phyloP scores from a whole-genome alignment of 352 stramenopile genomes.

The Globisporangium uncinulatum region DNA sequence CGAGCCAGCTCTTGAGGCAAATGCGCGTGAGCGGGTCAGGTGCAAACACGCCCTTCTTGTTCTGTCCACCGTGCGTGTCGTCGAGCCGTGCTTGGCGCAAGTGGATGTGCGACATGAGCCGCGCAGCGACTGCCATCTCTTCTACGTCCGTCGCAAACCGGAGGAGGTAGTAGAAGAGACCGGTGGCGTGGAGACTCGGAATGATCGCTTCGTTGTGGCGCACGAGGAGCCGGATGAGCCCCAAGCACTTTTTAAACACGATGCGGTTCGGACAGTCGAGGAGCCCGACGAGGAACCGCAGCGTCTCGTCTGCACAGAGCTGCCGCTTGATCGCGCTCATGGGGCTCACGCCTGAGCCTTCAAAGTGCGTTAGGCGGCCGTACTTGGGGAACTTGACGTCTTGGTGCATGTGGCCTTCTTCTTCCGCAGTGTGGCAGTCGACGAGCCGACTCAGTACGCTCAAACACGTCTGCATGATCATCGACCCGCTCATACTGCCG shows the following conservation, averaged over 20 bases:
- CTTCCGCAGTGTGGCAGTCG: conserved; percentile 76
- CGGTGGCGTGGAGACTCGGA: conserved; percentile 72
- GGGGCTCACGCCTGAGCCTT: conserved; percentile 71
- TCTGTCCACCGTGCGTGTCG: conserved; percentile 70
- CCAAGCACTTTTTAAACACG: conserved; percentile 81
- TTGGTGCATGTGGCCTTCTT: conserved; percentile 76
- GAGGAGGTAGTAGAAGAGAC: conserved; percentile 86
- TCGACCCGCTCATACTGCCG: conserved; percentile 73
- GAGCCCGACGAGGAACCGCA: conserved; percentile 77
- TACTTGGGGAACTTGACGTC: conserved; percentile 78
- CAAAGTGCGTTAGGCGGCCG: conserved; percentile 72
- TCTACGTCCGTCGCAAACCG: conserved; percentile 74
- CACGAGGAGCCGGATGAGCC: conserved; percentile 75
- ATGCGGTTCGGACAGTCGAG: conserved; percentile 79
- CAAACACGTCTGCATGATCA: conserved; percentile 87
- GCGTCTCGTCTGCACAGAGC: conserved; percentile 66
- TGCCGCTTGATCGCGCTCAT: conserved; percentile 72
- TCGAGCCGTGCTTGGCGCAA: conserved; percentile 71
- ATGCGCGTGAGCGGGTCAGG: conserved; percentile 78
- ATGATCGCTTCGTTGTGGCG: conserved; percentile 84
- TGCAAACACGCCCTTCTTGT: conserved; percentile 78
- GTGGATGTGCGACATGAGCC: conserved; percentile 79
- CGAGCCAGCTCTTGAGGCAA: conserved; percentile 80
- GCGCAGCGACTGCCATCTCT: conserved; percentile 76
- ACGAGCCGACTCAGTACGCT: conserved; percentile 78